A percentile compares a stretch with the other conserved stretches of the same genome.
Evolutionary conservation across 495 filamentous ascomycete genomes (phyloP).

Genomic region (Extremus antarcticus): DNA sequence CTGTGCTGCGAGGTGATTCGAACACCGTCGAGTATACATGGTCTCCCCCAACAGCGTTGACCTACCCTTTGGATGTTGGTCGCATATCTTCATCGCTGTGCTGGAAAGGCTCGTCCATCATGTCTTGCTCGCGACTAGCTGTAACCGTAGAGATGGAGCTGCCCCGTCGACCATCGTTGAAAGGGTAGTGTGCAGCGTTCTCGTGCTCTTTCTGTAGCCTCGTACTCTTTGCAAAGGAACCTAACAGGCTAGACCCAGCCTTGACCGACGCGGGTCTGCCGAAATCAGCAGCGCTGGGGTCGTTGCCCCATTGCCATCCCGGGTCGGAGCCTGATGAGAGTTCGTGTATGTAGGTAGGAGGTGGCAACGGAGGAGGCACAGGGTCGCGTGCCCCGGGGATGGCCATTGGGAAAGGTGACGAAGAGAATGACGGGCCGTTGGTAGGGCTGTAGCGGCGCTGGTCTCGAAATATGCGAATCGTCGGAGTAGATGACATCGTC

Average conservation of each 20-base stretch:
- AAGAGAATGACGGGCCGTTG: neutral
- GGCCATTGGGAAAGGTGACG: conserved; percentile 38
- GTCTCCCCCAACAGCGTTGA: neutral
- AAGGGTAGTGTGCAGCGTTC: conserved; percentile 16
- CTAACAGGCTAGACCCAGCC: conserved; percentile 45
- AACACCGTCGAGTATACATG: neutral
- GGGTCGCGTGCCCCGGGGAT: conserved; percentile 41
- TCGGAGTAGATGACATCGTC: conserved; percentile 16
- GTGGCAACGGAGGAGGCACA: conserved; percentile 53
- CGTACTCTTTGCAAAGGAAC: conserved; percentile 27
- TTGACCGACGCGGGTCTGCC: conserved; percentile 27
- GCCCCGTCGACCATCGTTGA: conserved; percentile 21
- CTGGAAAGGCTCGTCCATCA: conserved; percentile 16
- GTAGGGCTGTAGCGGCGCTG: conserved; percentile 9
- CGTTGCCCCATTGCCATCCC: conserved; percentile 51
- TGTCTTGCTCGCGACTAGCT: conserved; percentile 13
- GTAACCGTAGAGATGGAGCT: conserved; percentile 33
- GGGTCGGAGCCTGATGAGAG: conserved; percentile 46
- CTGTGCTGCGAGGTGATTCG: too few species aligned
- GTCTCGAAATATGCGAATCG: conserved; percentile 16
- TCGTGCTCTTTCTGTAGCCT: conserved; percentile 33
- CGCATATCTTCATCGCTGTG: conserved; percentile 39
- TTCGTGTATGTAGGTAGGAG: conserved; percentile 45
- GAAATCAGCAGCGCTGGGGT: conserved; percentile 14
- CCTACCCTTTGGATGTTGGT: conserved; percentile 11